A percentile compares a stretch with the other conserved stretches of the same genome.
phyloP scores from a whole-genome alignment of 768 basidiomycete species.

The Phylloporus sp. region DNA sequence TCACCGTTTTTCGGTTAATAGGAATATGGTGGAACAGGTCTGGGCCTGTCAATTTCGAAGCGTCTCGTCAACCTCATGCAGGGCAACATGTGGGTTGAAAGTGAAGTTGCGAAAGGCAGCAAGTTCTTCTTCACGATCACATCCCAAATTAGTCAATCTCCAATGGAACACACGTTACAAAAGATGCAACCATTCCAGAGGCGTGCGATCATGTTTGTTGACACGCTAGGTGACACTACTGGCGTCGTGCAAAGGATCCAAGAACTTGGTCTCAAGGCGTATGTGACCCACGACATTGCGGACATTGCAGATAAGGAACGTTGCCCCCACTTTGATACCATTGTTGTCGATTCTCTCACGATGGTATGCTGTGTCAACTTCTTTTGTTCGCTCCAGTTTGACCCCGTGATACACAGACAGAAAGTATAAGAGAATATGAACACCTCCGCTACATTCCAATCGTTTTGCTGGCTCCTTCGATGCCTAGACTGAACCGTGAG shows the following conservation, averaged over 20 bases:
- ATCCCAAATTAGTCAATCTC: constrained; percentile 73
- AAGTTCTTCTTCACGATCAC: constrained; percentile 97
- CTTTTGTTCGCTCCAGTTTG: not conserved
- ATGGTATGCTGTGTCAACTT: constrained; percentile 54
- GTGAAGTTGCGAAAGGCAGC: constrained; percentile 87
- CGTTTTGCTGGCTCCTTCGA: constrained; percentile 79
- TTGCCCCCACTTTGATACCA: constrained; percentile 89
- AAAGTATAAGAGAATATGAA: constrained; percentile 86
- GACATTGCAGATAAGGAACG: constrained; percentile 79
- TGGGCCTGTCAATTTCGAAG: constrained; percentile 96
- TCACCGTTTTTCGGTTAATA: constrained; percentile 29
- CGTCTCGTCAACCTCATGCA: constrained; percentile 96
- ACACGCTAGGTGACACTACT: constrained; percentile 73
- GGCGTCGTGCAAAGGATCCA: constrained; percentile 73
- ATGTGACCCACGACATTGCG: constrained; percentile 71
- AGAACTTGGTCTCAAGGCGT: constrained; percentile 75
- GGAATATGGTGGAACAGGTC: constrained; percentile 97
- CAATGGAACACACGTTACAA: constrained; percentile 64
- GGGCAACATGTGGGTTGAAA: constrained; percentile 98
- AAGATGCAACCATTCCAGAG: constrained; percentile 88
- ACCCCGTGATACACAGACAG: constrained; percentile 55
- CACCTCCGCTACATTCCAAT: constrained; percentile 96
- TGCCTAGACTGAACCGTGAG: constrained; percentile 74
- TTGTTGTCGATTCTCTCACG: constrained; percentile 85
- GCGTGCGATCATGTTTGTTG: constrained; percentile 87